Evolutionary conservation across 345 rosid species (phyloP).

Genomic region (Populus davidiana): DNA sequence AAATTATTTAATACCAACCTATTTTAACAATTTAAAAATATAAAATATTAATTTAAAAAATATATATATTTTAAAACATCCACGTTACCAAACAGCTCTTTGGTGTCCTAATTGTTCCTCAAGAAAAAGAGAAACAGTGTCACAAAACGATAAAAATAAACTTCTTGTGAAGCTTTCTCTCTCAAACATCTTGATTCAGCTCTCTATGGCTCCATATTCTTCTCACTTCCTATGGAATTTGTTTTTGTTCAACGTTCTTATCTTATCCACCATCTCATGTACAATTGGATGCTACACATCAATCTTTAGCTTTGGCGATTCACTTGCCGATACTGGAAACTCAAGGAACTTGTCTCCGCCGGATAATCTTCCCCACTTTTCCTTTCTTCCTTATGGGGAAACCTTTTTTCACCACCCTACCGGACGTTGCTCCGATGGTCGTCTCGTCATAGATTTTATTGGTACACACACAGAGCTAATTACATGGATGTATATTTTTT

Average conservation of each 20-base stretch:
- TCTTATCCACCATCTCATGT: not conserved
- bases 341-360: conserved; percentile 15
- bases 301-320: conserved; percentile 61
- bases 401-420: conserved; percentile 44
- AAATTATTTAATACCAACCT: no score
- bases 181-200: no score
- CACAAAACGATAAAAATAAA: not conserved
- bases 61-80: no score
- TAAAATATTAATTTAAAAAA: no score
- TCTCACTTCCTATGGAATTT: not conserved
- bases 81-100: no score
- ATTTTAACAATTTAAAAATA: no score
- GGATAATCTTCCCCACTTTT: conserved; percentile 14
- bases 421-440: conserved; percentile 52
- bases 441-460: conserved; percentile 51
- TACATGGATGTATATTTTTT: not conserved
- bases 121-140: not conserved
- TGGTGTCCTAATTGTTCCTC: no score
- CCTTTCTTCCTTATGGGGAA: conserved; percentile 43
- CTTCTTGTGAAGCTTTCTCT: no score
- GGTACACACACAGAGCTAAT: conserved; percentile 20
- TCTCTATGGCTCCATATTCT: not conserved
- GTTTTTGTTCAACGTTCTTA: not conserved
- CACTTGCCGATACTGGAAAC: conserved; percentile 53
- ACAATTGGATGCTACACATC: conserved; percentile 17